Evolutionary conservation across 2,329 filamentous ascomycete genomes (phyloP), one percentile per base, ranked within the genome.

Genomic region (Alternaria ethzedia): DNA sequence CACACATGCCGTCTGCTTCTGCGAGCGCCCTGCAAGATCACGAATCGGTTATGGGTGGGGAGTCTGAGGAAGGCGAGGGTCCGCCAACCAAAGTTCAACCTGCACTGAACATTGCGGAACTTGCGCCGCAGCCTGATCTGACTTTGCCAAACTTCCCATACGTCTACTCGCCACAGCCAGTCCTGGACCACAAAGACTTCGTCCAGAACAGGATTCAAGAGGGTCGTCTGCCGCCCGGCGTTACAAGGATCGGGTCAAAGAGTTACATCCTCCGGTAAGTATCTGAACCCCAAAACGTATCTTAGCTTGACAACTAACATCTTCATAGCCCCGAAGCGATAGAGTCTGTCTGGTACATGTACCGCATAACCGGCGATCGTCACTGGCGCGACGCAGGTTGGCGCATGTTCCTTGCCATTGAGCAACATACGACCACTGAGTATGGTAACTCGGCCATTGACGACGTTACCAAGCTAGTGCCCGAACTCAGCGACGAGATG

Each of bases 321-420:
- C 54, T 12, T 5, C 7, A 9, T 55, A 79, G 80, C 8, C 91
- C 91, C 20, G 92, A 95, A 80, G 91, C 91, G 3, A 93, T 95
- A 57, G 92, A 95, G 81, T 91, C 89, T 13, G 87, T 96, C 5
- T 95, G 93, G 78, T 87, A 93, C 74, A 87, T 95, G 83, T 93
- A 90, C 77, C 87, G 91, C 61, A 83, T 92, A 62, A 93, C 91
- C 0, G 91, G 90, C 25, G 87, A 92, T 66, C 69, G 83, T 1
- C 81, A 83, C 52, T 91, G 89, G 85, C 87, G 87, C 73, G 86
- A 90, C 61, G 88, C 88, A 74, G 91, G 90, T 2, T 93, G 91
- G 91, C 82, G 83, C 59, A 93, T 94, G 91, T 93, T 93, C 75
- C 76, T 86, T 58, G 85, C 87, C 9, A 84, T 94, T 32, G 83